Evolutionary conservation across 306 rosid species (phyloP).

Genomic region (Cajanus cajan): DNA sequence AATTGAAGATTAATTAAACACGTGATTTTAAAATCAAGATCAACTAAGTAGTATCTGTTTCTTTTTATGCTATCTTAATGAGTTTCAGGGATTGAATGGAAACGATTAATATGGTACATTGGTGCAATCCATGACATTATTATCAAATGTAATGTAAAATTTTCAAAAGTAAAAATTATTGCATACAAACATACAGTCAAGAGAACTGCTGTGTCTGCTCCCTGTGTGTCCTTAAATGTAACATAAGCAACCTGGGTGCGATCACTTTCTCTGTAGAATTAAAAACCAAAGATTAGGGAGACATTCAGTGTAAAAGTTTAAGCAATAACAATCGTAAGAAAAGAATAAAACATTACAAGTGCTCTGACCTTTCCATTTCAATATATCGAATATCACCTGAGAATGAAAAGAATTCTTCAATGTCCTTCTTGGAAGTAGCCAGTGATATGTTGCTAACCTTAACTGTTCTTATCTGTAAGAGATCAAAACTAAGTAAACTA

Average conservation of each 20-base stretch:
- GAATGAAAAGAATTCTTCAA: conserved; percentile 83
- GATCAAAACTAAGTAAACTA: conserved; percentile 24
- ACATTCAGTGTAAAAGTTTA: neutral
- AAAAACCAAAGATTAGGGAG: conserved; percentile 20
- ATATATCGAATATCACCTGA: conserved; percentile 72
- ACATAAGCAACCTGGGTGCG: conserved; percentile 74
- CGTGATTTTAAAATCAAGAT: neutral
- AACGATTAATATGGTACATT: neutral
- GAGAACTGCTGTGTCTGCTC: conserved; percentile 79
- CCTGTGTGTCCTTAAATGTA: conserved; percentile 77
- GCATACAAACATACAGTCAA: conserved; percentile 54
- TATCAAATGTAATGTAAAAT: neutral
- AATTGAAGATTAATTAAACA: conserved; percentile 1
- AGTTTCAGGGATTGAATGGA: neutral
- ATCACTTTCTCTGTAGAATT: conserved; percentile 59
- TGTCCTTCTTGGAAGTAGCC: conserved; percentile 52
- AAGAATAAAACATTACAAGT: conserved; percentile 17
- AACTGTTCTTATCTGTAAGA: conserved; percentile 63
- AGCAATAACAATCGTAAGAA: neutral
- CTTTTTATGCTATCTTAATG: neutral
- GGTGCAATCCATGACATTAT: neutral
- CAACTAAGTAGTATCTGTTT: neutral
- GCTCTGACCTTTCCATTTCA: conserved; percentile 74
- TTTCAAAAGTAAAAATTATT: neutral
- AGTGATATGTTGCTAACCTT: conserved; percentile 72